These are phyloP conservation scores for Trichophyton verrucosum DNA, from an alignment of 2,329 filamentous ascomycete genomes.

Conservation along the genomic window DNA sequence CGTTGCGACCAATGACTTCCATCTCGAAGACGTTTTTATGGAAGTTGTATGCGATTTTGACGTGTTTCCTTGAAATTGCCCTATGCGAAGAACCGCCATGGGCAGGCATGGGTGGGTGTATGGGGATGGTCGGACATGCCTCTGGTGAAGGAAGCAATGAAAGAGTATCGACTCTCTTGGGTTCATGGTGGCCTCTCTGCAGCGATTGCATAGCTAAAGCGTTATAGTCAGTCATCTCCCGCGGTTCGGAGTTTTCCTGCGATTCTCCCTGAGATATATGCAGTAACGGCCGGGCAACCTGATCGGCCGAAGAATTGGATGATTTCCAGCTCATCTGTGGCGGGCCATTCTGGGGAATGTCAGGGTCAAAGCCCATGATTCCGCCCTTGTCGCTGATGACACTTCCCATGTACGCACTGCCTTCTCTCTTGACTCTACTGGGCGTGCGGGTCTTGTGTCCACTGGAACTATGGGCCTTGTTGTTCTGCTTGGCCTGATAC, in stretches of 20 bases:
- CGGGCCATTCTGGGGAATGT: conserved; percentile 30
- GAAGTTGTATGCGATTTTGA: conserved; percentile 49
- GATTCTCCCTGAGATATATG: conserved; percentile 13
- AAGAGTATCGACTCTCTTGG: conserved; percentile 35
- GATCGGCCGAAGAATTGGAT: conserved; percentile 34
- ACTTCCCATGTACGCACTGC: conserved; percentile 35
- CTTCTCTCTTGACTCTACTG: conserved; percentile 34
- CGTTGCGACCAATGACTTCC: conserved; percentile 47
- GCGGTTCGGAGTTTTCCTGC: conserved; percentile 7
- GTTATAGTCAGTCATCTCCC: conserved; percentile 32
- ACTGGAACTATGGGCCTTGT: conserved; percentile 36
- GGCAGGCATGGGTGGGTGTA: conserved; percentile 42
- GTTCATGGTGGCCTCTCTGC: conserved; percentile 7
- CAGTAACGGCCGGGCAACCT: conserved; percentile 20
- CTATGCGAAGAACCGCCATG: conserved; percentile 41
- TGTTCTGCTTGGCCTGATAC: conserved; percentile 30
- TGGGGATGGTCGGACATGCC: conserved; percentile 46
- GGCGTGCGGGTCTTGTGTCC: conserved; percentile 34
- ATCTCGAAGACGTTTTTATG: conserved; percentile 46
- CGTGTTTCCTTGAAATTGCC: conserved; percentile 50
- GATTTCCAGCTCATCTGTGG: conserved; percentile 36
- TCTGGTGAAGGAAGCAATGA: conserved; percentile 39
- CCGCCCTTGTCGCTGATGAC: conserved; percentile 46
- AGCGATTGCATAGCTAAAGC: conserved; percentile 36
- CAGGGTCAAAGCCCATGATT: conserved; percentile 39